Conservation (phyloP, 1,284 basidiomycete genomes). For the Naganishia sp. region DNA sequence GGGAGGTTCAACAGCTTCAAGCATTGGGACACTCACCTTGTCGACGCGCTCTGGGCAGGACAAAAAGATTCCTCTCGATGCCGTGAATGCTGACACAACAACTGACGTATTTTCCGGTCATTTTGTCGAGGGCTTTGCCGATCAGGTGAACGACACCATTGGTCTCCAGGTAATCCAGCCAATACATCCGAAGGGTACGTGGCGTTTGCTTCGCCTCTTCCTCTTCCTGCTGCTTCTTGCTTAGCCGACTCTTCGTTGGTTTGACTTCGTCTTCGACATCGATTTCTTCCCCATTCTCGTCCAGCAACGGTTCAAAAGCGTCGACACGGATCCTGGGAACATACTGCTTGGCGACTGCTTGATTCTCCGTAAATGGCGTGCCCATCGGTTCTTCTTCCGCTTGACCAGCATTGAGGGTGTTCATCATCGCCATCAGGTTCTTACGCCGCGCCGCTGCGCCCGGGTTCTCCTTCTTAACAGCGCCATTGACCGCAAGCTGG, state of each 20-base stretch:
- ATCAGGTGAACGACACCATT: slow-evolving; percentile 74
- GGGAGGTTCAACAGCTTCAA: neutral
- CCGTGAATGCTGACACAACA: slow-evolving; percentile 84
- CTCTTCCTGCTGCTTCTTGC: slow-evolving; percentile 62
- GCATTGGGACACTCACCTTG: slow-evolving; percentile 57
- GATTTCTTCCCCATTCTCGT: slow-evolving; percentile 25
- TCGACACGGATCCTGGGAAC: slow-evolving; percentile 30
- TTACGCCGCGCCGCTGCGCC: slow-evolving; percentile 27
- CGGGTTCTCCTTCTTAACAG: slow-evolving; percentile 13
- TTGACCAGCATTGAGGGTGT: slow-evolving; percentile 27
- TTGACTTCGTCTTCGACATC: slow-evolving; percentile 14
- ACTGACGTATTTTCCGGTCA: slow-evolving; percentile 71
- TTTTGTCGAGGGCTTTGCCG: slow-evolving; percentile 82
- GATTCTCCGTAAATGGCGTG: slow-evolving; percentile 22
- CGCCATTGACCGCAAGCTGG: neutral
- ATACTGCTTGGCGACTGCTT: slow-evolving; percentile 31
- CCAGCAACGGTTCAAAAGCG: slow-evolving; percentile 30
- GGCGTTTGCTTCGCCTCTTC: slow-evolving; percentile 56
- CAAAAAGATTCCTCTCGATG: slow-evolving; percentile 88
- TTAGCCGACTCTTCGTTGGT: slow-evolving; percentile 20
- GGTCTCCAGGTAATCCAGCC: slow-evolving; percentile 88
- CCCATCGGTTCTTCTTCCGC: slow-evolving; percentile 29
- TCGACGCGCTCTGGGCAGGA: slow-evolving; percentile 74
- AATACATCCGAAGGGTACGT: slow-evolving; percentile 80
- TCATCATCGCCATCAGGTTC: slow-evolving; percentile 31